phyloP scores from a whole-genome alignment of 192 early-diverging fungal species.

The Linnemannia schmuckeri region DNA sequence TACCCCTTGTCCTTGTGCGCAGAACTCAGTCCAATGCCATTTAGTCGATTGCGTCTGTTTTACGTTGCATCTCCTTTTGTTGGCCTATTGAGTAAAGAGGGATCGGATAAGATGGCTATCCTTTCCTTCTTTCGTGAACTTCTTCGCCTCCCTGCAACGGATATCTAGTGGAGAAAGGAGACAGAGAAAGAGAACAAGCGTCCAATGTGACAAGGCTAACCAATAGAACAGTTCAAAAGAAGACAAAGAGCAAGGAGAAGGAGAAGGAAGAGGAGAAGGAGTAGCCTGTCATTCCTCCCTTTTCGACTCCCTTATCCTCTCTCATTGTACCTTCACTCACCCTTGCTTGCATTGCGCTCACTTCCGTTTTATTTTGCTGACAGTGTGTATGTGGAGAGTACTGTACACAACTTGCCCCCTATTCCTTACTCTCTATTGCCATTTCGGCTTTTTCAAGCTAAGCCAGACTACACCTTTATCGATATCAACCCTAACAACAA shows the following conservation, averaged over 20 bases:
- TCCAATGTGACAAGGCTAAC: not conserved
- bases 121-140: not conserved
- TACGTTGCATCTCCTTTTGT: not conserved
- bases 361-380: not conserved
- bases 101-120: not conserved
- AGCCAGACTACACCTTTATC: not conserved
- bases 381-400: not conserved
- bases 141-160: not conserved
- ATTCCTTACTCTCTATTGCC: not conserved
- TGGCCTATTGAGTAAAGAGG: not conserved
- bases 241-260: not conserved
- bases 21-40: no score
- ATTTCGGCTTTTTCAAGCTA: not conserved
- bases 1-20: not conserved
- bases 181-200: not conserved
- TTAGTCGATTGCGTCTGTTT: not conserved
- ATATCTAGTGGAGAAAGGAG: not conserved
- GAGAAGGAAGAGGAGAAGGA: not conserved
- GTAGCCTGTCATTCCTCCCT: conserved; percentile 1
- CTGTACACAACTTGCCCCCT: not conserved
- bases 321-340: not conserved
- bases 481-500: not conserved
- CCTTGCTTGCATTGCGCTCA: not conserved
- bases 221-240: not conserved
- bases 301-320: not conserved